phyloP scores from a whole-genome alignment of 495 filamentous ascomycete species.

The Aspergillus campestris region DNA sequence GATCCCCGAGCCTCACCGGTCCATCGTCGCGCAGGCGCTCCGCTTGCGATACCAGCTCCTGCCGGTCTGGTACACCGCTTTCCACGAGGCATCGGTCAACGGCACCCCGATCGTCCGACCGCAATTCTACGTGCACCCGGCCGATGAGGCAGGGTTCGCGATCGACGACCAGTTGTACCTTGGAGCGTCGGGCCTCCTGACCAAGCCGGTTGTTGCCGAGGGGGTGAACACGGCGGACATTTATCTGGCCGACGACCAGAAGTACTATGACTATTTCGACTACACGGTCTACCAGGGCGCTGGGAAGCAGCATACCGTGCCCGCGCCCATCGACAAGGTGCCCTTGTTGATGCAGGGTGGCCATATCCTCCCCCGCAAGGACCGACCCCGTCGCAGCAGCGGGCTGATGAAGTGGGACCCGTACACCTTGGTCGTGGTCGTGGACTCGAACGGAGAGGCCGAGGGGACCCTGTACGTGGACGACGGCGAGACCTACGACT shows the following conservation, averaged over 20 bases:
- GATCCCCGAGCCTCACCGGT: conserved; percentile 70
- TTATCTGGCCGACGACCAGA: conserved; percentile 76
- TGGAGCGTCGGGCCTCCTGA: conserved; percentile 75
- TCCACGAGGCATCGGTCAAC: conserved; percentile 74
- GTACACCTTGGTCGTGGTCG: conserved; percentile 77
- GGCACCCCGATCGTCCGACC: conserved; percentile 85
- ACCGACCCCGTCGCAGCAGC: conserved; percentile 73
- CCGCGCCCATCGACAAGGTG: conserved; percentile 74
- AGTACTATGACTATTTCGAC: conserved; percentile 92
- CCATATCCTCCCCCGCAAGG: conserved; percentile 83
- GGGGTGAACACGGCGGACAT: conserved; percentile 63
- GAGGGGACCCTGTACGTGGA: conserved; percentile 83
- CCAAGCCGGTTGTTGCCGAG: conserved; percentile 76
- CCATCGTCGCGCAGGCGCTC: conserved; percentile 80
- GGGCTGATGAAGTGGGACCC: conserved; percentile 90
- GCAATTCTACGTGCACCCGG: conserved; percentile 83
- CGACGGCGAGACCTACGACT: conserved; percentile 89
- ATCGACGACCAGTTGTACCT: conserved; percentile 94
- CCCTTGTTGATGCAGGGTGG: conserved; percentile 88
- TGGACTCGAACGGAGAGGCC: conserved; percentile 63
- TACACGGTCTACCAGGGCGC: conserved; percentile 63
- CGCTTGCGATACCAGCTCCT: conserved; percentile 83
- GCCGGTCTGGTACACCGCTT: conserved; percentile 94
- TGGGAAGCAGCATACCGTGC: conserved; percentile 57
- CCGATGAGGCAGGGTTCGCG: conserved; percentile 75